phyloP scores from a whole-genome alignment of 164 flowering plant genomes.

The Magnolia changhungtana region DNA sequence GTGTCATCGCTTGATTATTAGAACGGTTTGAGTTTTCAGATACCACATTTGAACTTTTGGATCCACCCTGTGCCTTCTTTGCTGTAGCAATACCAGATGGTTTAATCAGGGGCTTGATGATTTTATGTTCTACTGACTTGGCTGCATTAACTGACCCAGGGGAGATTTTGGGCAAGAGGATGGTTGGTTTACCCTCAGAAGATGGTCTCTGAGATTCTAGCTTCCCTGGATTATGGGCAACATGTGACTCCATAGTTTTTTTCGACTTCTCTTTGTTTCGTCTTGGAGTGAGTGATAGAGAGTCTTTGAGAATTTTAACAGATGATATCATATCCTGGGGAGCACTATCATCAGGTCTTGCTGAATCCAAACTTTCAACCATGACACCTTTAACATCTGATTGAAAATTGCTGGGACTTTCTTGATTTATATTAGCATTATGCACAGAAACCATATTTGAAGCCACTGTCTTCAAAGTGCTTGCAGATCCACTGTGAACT shows the following conservation, averaged over 20 bases:
- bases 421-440: slow-evolving; percentile 13
- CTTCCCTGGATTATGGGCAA: slow-evolving; percentile 30
- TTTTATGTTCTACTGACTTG: slow-evolving; percentile 35
- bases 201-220: slow-evolving; percentile 29
- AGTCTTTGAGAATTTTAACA: slow-evolving; percentile 10
- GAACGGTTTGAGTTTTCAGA: slow-evolving; percentile 35
- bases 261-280: slow-evolving; percentile 35
- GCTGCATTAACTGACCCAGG: slow-evolving; percentile 25
- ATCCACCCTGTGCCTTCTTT: slow-evolving; percentile 31
- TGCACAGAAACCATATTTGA: slow-evolving; percentile 25
- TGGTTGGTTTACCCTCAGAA: slow-evolving; percentile 25
- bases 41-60: slow-evolving; percentile 27
- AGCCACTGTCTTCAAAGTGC: slow-evolving; percentile 19
- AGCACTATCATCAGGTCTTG: slow-evolving; percentile 10
- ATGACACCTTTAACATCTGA: slow-evolving; percentile 14
- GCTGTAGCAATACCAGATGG: slow-evolving; percentile 24
- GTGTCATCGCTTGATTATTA: slow-evolving; percentile 32
- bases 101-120: slow-evolving; percentile 33
- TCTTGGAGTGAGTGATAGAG: slow-evolving; percentile 21
- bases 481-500: slow-evolving; percentile 50
- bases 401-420: slow-evolving; percentile 20
- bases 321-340: slow-evolving; percentile 24
- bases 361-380: slow-evolving; percentile 16
- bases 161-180: slow-evolving; percentile 35
- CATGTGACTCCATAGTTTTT: slow-evolving; percentile 18